Base-by-base conservation (phyloP, 139 green algal species). In the Coelastrella sp. region DNA sequence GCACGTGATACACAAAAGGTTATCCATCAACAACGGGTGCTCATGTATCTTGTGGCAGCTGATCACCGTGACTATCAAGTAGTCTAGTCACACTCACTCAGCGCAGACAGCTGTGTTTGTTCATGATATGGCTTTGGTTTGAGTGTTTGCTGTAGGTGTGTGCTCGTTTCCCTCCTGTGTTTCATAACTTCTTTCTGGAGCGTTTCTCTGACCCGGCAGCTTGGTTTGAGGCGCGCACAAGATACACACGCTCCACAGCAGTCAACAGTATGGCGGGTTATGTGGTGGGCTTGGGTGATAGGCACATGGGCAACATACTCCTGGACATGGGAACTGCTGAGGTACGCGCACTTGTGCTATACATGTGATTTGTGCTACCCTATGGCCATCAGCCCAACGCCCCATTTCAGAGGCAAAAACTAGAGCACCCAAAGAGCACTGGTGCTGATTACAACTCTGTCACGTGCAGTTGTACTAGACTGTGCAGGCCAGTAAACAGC, bases 171-270 rank as follows among this genome's bases (percentile, higher is more conserved):
- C 86, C 90, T 3, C 98, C 97, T 57, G 95, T 96, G 20, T 92
- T 99, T 90, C 98, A 97, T 90, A 93, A 99, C 92, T 99, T 98
- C 92, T 99, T 99, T 91, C 92, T 99, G 83, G 97, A 99, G 93
- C 87, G 73, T 61, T 99, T 96, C 93, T 81, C 90, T 10, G n/a
- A 94, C 10, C 96, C 98, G 0, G 65, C 81, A 4, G 75, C 93
- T 5, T 96, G 94, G 94, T 98, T 97, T 89, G 93, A 96, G 84
- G 85, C 84, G 0, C 93, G 97, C 3, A 92, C 97, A 23, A 80
- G 92, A 5, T 99, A 98, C 94, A 98, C 95, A 0, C 94, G 97
- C 68, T 80, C 60, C 85, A 97, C 92, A 86, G 98, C 98, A 4
- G 97, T 97, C 57, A 96, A 88, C 91, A 94, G 81, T 80, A 93